Evolutionary conservation across 140 eudicot species (phyloP).

Genomic region (Ambrosia hybrid): DNA sequence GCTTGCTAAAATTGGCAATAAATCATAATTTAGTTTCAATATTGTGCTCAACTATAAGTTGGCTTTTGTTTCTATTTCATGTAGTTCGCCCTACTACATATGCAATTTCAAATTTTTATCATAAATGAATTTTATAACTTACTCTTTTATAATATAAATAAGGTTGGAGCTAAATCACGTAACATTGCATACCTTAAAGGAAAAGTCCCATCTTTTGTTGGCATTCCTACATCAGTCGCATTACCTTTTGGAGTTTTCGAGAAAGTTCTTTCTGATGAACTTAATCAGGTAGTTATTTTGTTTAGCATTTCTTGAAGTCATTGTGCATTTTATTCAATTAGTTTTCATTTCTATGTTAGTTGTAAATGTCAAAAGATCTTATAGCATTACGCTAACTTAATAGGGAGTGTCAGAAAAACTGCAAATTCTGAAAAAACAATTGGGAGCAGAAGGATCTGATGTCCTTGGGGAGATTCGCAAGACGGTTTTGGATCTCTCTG

Average conservation of each 20-base stretch:
- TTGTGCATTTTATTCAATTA: background rate
- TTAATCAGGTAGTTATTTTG: slow-evolving; percentile 58
- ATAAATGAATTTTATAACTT: slow-evolving; percentile 11
- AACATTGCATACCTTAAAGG: slow-evolving; percentile 90
- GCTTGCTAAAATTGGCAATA: background rate
- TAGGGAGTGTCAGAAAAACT: slow-evolving; percentile 82
- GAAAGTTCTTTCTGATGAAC: slow-evolving; percentile 76
- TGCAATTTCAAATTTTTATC: slow-evolving; percentile 2
- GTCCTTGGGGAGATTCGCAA: slow-evolving; percentile 80
- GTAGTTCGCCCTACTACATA: background rate
- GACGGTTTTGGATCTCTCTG: slow-evolving; percentile 77
- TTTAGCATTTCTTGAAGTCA: slow-evolving; percentile 1
- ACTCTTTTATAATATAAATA: slow-evolving; percentile 27
- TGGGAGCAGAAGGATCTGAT: slow-evolving; percentile 59
- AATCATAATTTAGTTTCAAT: background rate
- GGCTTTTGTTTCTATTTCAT: background rate
- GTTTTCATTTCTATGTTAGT: slow-evolving; percentile 3
- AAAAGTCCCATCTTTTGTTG: slow-evolving; percentile 87
- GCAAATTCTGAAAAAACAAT: slow-evolving; percentile 51
- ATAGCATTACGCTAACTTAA: slow-evolving; percentile 17
- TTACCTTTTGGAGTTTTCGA: slow-evolving; percentile 95
- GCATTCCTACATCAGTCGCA: slow-evolving; percentile 96
- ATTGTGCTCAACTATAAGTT: background rate
- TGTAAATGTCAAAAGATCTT: slow-evolving; percentile 10
- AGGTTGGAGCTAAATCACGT: slow-evolving; percentile 99